Conservation (phyloP, 768 basidiomycete species). For the Naganishia antarctica region DNA sequence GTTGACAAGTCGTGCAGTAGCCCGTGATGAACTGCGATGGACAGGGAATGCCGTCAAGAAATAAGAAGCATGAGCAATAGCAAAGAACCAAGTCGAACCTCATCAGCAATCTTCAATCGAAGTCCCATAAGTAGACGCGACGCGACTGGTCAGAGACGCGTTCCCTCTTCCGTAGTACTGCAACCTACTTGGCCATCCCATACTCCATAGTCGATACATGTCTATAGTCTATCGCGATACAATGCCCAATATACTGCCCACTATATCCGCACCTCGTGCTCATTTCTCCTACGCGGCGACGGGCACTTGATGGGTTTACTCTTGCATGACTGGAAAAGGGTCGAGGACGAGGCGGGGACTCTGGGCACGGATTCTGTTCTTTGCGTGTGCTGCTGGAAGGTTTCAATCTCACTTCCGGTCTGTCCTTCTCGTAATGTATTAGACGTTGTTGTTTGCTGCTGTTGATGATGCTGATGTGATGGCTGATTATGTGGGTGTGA, state of each 20-base stretch:
- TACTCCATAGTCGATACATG: too few relatives aligned
- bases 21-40: too few relatives aligned
- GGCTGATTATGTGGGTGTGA: neutral
- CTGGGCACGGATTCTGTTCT: neutral
- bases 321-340: neutral
- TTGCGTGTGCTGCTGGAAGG: neutral
- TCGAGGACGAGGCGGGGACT: neutral
- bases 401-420: neutral
- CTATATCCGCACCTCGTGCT: slow-evolving; percentile 14
- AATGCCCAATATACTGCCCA: neutral
- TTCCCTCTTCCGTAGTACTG: too few relatives aligned
- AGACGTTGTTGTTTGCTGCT: neutral
- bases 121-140: too few relatives aligned
- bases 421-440: too few relatives aligned
- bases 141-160: too few relatives aligned
- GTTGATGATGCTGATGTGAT: neutral
- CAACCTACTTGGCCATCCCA: too few relatives aligned
- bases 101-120: too few relatives aligned
- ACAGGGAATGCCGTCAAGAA: too few relatives aligned
- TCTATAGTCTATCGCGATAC: neutral
- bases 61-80: too few relatives aligned
- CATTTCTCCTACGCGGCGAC: slow-evolving; percentile 1
- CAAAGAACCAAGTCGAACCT: too few relatives aligned
- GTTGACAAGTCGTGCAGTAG: too few relatives aligned
- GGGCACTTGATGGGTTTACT: slow-evolving; percentile 19